A percentile compares a stretch with the other conserved stretches of the same genome.
Conservation (phyloP, 2,329 filamentous ascomycete species). For the Fusarium tjaetaba region DNA sequence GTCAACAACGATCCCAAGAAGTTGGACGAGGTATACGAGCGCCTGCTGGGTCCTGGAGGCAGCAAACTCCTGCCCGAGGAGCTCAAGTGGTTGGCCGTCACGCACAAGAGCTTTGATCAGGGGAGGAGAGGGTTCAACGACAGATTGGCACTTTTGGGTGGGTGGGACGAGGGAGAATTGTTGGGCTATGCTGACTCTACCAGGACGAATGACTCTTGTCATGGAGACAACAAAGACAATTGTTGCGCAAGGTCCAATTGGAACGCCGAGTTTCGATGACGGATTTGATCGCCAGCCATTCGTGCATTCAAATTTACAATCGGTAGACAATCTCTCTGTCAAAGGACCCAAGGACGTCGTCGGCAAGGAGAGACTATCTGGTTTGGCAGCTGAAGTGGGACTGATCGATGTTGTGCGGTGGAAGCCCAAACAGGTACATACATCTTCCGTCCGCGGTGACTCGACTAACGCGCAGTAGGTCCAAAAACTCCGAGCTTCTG, state of each 20-base stretch:
- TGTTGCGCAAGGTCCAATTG: constrained; percentile 47
- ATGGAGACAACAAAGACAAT: constrained; percentile 54
- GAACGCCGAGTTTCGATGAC: constrained; percentile 52
- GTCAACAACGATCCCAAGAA: constrained; percentile 80
- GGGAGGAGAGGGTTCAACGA: constrained; percentile 95
- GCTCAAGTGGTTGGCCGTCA: constrained; percentile 95
- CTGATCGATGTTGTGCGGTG: constrained; percentile 83
- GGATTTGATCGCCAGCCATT: constrained; percentile 70
- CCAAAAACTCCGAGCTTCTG: constrained; percentile 76
- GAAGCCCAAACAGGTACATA: constrained; percentile 82
- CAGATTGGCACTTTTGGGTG: constrained; percentile 88
- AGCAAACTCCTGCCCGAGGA: constrained; percentile 84
- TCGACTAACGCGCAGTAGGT: constrained; percentile 53
- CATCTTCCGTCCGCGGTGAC: neutral
- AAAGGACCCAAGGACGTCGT: constrained; percentile 70
- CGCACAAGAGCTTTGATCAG: constrained; percentile 98
- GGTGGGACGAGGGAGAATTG: constrained; percentile 21
- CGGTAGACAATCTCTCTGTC: constrained; percentile 76
- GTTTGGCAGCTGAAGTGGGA: constrained; percentile 75
- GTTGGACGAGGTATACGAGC: constrained; percentile 81
- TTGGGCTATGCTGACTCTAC: constrained; percentile 16
- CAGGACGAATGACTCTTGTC: constrained; percentile 51
- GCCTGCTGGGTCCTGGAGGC: constrained; percentile 78
- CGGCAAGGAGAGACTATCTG: constrained; percentile 71
- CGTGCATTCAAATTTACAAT: constrained; percentile 73